Conservation (phyloP, 2,329 filamentous ascomycete genomes). For the Ophiostoma ips region DNA sequence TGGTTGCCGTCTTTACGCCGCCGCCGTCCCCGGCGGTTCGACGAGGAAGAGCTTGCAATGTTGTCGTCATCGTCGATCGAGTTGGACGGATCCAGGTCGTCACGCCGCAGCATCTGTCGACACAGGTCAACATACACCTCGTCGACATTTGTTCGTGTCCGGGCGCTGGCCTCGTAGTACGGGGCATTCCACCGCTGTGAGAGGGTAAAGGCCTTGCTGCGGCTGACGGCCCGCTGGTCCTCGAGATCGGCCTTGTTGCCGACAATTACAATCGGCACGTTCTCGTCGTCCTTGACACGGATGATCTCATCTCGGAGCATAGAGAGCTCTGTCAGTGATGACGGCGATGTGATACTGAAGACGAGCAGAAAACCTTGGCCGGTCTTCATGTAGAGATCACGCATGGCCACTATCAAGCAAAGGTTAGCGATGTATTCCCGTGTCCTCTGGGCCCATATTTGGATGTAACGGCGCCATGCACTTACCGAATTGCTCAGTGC, state of each 20-base stretch:
- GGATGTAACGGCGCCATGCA: conserved; percentile 10
- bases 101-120: conserved; percentile 66
- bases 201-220: conserved; percentile 67
- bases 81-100: conserved; percentile 32
- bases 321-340: conserved; percentile 69
- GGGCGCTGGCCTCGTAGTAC: conserved; percentile 81
- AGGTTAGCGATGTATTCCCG: background rate
- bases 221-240: conserved; percentile 66
- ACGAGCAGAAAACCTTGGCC: conserved; percentile 85
- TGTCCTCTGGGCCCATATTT: too few species aligned
- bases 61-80: conserved; percentile 28
- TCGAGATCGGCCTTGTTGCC: conserved; percentile 87
- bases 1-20: conserved; percentile 22
- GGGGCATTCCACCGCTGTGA: conserved; percentile 82
- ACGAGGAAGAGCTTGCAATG: conserved; percentile 22
- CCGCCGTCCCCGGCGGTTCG: conserved; percentile 20
- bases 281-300: conserved; percentile 78
- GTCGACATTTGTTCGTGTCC: conserved; percentile 74
- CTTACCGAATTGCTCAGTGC: conserved; percentile 86
- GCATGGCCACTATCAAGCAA: conserved; percentile 40
- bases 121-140: conserved; percentile 80
- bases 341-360: conserved; percentile 77
- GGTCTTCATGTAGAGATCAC: conserved; percentile 85
- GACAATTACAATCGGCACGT: conserved; percentile 76
- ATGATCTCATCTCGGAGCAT: conserved; percentile 80